These are phyloP conservation scores for Saccharomyces hybrid DNA, from an alignment of 1,139 yeast species.

Conservation along the genomic window DNA sequence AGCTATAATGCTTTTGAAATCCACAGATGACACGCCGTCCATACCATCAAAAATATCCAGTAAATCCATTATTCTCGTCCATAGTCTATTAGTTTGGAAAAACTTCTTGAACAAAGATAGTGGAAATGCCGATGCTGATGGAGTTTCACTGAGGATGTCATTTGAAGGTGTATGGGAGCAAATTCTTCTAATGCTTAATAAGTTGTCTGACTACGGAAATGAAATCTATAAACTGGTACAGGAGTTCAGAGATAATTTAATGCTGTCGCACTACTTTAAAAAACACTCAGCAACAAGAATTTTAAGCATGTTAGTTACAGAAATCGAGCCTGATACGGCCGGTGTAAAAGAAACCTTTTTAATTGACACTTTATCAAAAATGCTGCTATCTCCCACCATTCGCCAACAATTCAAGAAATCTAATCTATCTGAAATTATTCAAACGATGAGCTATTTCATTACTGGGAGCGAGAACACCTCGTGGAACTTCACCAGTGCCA, in stretches of 20 bases:
- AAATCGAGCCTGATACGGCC: conserved; percentile 7
- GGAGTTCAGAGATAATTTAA: conserved; percentile 20
- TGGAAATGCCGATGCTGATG: conserved; percentile 5
- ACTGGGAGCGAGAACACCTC: conserved; percentile 10
- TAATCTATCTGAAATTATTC: conserved; percentile 21
- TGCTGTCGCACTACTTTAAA: conserved; percentile 12
- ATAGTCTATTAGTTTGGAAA: conserved; percentile 17
- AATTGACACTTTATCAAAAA: conserved; percentile 15
- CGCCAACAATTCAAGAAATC: conserved; percentile 5
- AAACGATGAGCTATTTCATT: conserved; percentile 12
- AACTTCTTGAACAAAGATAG: conserved; percentile 4
- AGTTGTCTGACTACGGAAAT: conserved; percentile 19
- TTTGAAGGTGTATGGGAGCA: conserved; percentile 19
- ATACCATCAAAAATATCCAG: conserved; percentile 24
- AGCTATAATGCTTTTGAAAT: conserved; percentile 18
- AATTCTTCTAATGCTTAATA: conserved; percentile 14
- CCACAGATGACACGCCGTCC: conserved; percentile 20
- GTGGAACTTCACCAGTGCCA: conserved; percentile 19
- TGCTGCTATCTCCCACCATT: neutral
- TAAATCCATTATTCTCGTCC: conserved; percentile 21
- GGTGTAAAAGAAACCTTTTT: conserved; percentile 17
- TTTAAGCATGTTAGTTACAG: conserved; percentile 13
- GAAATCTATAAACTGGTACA: conserved; percentile 21
- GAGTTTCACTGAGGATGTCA: conserved; percentile 6
- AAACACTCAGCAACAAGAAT: conserved; percentile 16